phyloP scores from a whole-genome alignment of 495 filamentous ascomycete genomes.

The Jackrogersella multiformis region DNA sequence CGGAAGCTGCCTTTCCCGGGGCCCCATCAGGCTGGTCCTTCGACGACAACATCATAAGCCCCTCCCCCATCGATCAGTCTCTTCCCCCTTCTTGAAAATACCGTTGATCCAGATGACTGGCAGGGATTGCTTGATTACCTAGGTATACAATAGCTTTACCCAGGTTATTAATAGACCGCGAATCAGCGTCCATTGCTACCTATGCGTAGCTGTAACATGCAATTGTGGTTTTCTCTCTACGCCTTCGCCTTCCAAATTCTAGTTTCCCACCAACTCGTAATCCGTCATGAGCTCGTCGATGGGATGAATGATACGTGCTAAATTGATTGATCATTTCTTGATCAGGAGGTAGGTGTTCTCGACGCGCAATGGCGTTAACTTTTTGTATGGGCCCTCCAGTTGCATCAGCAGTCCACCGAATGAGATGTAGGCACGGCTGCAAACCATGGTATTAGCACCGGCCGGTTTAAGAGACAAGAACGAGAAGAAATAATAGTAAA shows the following conservation, averaged over 20 bases:
- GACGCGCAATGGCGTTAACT: slow-evolving; percentile 86
- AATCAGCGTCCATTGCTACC: slow-evolving; percentile 13
- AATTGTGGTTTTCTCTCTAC: slow-evolving; percentile 5
- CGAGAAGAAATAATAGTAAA: neutral
- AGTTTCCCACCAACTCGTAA: slow-evolving; percentile 25
- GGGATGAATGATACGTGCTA: neutral
- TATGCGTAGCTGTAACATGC: slow-evolving; percentile 19
- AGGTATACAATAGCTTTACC: slow-evolving; percentile 25
- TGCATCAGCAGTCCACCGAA: slow-evolving; percentile 92
- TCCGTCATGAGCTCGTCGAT: slow-evolving; percentile 14
- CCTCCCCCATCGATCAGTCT: neutral
- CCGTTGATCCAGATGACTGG: neutral
- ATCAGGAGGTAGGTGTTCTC: slow-evolving; percentile 93
- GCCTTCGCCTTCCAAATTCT: slow-evolving; percentile 2
- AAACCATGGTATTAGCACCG: slow-evolving; percentile 35
- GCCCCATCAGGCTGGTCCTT: slow-evolving; percentile 59
- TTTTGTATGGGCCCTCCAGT: slow-evolving; percentile 94
- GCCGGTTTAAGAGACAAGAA: neutral
- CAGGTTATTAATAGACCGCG: slow-evolving; percentile 1
- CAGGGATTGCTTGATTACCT: slow-evolving; percentile 2
- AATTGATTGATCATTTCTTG: slow-evolving; percentile 72
- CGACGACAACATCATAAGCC: neutral
- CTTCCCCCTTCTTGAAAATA: neutral
- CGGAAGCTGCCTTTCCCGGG: slow-evolving; percentile 83
- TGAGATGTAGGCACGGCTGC: slow-evolving; percentile 88